phyloP scores from a whole-genome alignment of 805 yeast species.

The Helenozyma rhizophorensis region DNA sequence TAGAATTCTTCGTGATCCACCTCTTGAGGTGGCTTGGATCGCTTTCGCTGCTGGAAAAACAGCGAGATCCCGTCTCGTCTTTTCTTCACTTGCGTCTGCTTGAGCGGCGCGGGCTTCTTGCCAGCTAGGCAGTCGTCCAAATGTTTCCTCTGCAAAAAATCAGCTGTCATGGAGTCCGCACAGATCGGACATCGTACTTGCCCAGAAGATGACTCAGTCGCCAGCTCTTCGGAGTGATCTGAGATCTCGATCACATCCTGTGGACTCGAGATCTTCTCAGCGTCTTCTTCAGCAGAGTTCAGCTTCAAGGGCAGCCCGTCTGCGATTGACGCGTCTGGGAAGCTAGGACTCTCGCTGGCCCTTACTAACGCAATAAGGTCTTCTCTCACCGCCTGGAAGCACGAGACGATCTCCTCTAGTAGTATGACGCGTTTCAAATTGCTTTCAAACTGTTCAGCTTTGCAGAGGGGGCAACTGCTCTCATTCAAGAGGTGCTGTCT shows the following conservation, averaged over 20 bases:
- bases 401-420: constrained; percentile 64
- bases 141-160: constrained; percentile 54
- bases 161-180: constrained; percentile 47
- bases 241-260: constrained; percentile 16
- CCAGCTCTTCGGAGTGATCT: constrained; percentile 6
- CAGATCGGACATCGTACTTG: constrained; percentile 70
- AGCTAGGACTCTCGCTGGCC: too few relatives aligned
- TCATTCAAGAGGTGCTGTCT: constrained; percentile 60
- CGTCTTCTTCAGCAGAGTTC: background rate
- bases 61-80: constrained; percentile 25
- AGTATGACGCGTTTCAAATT: constrained; percentile 60
- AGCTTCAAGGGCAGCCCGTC: background rate
- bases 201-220: constrained; percentile 3
- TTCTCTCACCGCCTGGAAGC: constrained; percentile 32
- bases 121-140: constrained; percentile 56
- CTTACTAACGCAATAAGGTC: constrained; percentile 10
- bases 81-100: constrained; percentile 3
- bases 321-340: background rate
- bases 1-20: constrained; percentile 26
- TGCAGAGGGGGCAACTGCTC: constrained; percentile 74
- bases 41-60: constrained; percentile 22
- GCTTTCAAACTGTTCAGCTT: constrained; percentile 65
- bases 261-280: constrained; percentile 1
- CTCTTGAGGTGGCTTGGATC: constrained; percentile 5
- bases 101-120: constrained; percentile 11